Base-by-base conservation (phyloP, 2,329 filamentous ascomycete species). In the Penicillium italicum region DNA sequence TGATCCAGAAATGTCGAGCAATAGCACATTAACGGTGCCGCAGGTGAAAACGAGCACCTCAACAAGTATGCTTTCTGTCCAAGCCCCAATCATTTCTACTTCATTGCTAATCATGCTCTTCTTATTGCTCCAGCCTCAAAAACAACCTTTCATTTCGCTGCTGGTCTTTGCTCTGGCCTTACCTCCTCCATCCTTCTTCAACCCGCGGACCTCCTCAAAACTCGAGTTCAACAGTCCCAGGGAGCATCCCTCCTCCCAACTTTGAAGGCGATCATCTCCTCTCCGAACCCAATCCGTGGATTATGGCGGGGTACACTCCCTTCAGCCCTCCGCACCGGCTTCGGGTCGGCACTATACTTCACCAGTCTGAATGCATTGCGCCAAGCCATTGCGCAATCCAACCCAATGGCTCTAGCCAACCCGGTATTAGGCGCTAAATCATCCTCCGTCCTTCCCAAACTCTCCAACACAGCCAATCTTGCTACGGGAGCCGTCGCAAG, bases 171-270 rank as follows among this genome's bases (percentile, higher is more conserved):
- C 68, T 97, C 92, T 8, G 94, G 94, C 66, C 82, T 96, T 48
- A 84, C 90, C 62, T 94, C 91, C 50, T 92, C 94, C 53, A 86
- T 96, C 57, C 85, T 97, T 53, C 84, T 99, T 16, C 94, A 99
- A 74, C 94, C 94, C 26, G 89, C 94, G 68, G 94, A 99, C 76
- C 86, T 99, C 4, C 85, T 99, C 71, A 99, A 99, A 76, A 99
- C 94, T 30, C 88, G 94, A 44, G 87, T 97, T 38, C 94, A 99
- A 72, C 94, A 97, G 74, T 90, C 90, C 33, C 85, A 74, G 57
- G 81, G 83, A 41, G 82, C 84, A 62, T 85, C 90, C 2, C 83
- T 97, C 55, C 74, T 84, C 50, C 77, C 79, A 24, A 89, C 88
- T 18, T 78, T 96, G 57, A 84, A 84, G 66, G 78, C 85, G 33